Base-by-base conservation (phyloP, 208 protist genomes). In the Trypanosoma conorhini region DNA sequence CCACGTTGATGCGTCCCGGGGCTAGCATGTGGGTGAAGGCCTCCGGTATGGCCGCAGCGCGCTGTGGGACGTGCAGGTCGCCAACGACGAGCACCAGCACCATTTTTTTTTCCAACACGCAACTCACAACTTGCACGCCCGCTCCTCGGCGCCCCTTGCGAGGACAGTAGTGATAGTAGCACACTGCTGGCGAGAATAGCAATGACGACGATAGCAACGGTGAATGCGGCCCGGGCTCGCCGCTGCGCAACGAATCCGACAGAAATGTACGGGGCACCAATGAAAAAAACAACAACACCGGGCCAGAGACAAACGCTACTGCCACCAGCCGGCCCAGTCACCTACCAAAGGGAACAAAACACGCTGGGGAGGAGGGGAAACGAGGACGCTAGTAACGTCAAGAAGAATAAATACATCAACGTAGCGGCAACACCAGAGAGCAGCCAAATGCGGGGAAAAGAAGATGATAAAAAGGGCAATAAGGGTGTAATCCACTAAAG, bases 51-150 rank as follows among this genome's bases (percentile, higher is more conserved):
- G 90, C 85, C 19, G 80, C 77, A 21, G 93, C 82, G 19, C 99
- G 83, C 75, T 99, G 95, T 28, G 99, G 99, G 40, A 99, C 97
- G 81, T 99, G 97, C n/a, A 99, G 69, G 75, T 99, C 99, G 21
- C 99, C 99, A 44, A 99, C 88, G 7, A 99, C 96, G 24, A 99
- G 90, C 13, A 99, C 95, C 15, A 99, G 86, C 71, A 98, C 87
- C 87, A 94, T 95, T 28, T 22, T 19, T 60, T 10, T 60, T 46
- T 70, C 15, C 42, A 19, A 10, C 15, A 46, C 42, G 13, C 9
- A 13, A 46, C 15, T 46, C 8, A 46, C 8, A 46, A 46, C 42
- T 48, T 54, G 38, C 8, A 24, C 13, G 28, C 38, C 13, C 44
- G 60, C 15, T 69, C 13, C 44, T 51, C 33, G 31, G 21, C 33